These are phyloP conservation scores for Huntiella decipiens DNA, from an alignment of 2,329 filamentous ascomycete genomes.

Conservation along the genomic window DNA sequence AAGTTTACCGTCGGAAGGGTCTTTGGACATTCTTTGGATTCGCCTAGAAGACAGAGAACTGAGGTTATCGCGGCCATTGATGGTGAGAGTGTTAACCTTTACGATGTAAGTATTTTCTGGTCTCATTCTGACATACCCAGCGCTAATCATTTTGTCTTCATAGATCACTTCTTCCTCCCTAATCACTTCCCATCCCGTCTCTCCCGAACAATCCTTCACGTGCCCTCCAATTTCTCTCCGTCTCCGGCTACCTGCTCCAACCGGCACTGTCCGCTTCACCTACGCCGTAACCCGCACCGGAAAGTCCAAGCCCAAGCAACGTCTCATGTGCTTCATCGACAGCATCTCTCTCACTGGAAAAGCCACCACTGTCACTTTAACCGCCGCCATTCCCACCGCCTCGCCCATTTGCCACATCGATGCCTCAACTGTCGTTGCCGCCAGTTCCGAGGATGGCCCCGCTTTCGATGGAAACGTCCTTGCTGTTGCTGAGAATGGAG, in stretches of 20 bases:
- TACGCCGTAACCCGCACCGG: slow-evolving; percentile 37
- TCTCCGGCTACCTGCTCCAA: slow-evolving; percentile 27
- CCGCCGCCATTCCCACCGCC: slow-evolving; percentile 24
- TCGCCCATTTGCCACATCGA: slow-evolving; percentile 16
- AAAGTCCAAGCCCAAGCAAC: slow-evolving; percentile 20
- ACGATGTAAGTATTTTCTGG: slow-evolving; percentile 32
- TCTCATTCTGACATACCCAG: slow-evolving; percentile 1
- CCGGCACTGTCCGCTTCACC: slow-evolving; percentile 36
- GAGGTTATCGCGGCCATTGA: slow-evolving; percentile 46
- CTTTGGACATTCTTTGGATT: slow-evolving; percentile 36
- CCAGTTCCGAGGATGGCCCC: background rate
- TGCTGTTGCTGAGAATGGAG: slow-evolving; percentile 39
- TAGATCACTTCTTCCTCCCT: slow-evolving; percentile 42
- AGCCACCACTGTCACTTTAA: slow-evolving; percentile 30
- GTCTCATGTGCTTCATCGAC: slow-evolving; percentile 42
- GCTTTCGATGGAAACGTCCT: slow-evolving; percentile 22
- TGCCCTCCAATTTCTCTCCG: slow-evolving; percentile 41
- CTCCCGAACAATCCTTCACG: slow-evolving; percentile 44
- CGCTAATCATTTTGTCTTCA: slow-evolving; percentile 11
- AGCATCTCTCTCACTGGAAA: slow-evolving; percentile 30
- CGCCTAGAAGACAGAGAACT: slow-evolving; percentile 42
- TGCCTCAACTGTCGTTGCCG: slow-evolving; percentile 8
- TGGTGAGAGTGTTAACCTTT: slow-evolving; percentile 46
- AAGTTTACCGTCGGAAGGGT: slow-evolving; percentile 41
- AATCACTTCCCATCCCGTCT: slow-evolving; percentile 47